Evolutionary conservation across 208 protist genomes (phyloP).

Genomic region (Naegleria fowleri): DNA sequence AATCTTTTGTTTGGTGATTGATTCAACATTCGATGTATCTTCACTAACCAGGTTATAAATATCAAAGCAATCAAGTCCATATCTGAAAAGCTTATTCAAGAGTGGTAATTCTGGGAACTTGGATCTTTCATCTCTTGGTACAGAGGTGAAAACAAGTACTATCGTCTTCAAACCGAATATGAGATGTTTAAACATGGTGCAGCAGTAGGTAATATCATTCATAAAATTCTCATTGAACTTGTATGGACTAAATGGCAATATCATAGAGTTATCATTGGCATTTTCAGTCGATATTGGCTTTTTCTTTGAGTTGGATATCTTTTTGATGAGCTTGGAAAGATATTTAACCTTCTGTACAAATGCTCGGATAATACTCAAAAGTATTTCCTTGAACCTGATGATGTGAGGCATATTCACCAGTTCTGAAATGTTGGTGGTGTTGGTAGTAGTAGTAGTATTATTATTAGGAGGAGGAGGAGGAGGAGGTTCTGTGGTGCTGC

Average conservation of each 20-base stretch:
- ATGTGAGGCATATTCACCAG: neutral
- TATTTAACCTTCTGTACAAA: neutral
- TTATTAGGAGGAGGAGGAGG: too few species aligned
- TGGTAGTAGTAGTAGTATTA: too few species aligned
- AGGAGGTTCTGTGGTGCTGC: neutral
- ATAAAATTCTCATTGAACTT: neutral
- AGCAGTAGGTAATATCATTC: neutral
- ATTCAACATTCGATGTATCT: neutral
- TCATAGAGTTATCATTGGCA: neutral
- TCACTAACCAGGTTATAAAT: neutral
- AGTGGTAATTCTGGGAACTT: neutral
- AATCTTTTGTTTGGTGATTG: neutral
- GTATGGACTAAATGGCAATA: neutral
- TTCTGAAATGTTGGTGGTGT: too few species aligned
- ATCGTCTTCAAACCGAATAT: too few species aligned
- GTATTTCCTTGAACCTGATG: neutral
- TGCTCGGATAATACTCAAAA: neutral
- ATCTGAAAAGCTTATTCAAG: constrained; percentile 1
- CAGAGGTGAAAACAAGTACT: neutral
- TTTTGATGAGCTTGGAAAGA: neutral
- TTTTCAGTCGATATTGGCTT: neutral
- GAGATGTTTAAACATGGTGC: neutral
- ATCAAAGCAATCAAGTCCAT: constrained; percentile 23
- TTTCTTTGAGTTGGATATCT: neutral
- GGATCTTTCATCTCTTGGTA: neutral